Percentiles rank a stretch among this genome's conserved stretches.
Conservation (phyloP, 345 rosid species). For the Dipteronia dyeriana region DNA sequence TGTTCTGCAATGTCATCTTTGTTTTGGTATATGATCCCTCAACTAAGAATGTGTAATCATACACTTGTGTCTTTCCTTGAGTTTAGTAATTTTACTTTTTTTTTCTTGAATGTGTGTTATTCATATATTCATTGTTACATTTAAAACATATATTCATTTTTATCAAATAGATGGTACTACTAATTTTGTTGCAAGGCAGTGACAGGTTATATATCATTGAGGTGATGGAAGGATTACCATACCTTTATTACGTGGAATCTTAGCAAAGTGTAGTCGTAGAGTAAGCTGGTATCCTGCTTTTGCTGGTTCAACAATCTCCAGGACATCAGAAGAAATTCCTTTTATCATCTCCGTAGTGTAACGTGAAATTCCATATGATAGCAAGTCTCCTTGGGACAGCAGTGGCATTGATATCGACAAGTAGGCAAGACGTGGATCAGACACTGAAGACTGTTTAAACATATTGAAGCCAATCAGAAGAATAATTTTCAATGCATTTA, state of each 20-base stretch:
- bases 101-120: background rate
- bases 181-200: background rate
- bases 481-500: background rate
- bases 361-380: slow-evolving; percentile 42
- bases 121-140: background rate
- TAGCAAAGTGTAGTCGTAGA: slow-evolving; percentile 54
- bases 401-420: slow-evolving; percentile 66
- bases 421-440: slow-evolving; percentile 48
- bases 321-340: slow-evolving; percentile 50
- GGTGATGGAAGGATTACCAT: slow-evolving; percentile 14
- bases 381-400: slow-evolving; percentile 50
- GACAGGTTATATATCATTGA: background rate
- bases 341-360: slow-evolving; percentile 44
- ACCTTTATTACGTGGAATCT: slow-evolving; percentile 72
- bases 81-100: background rate
- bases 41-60: background rate
- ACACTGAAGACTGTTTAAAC: slow-evolving; percentile 55
- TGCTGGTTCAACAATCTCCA: slow-evolving; percentile 75
- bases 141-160: background rate
- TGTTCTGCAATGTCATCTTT: background rate
- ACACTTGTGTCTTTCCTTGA: background rate
- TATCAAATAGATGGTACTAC: background rate
- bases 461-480: background rate
- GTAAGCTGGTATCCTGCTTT: slow-evolving; percentile 85
- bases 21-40: background rate